Evolutionary conservation across 495 filamentous ascomycete genomes (phyloP), one percentile per base, ranked within the genome.

Genomic region (Xylaria sp.): DNA sequence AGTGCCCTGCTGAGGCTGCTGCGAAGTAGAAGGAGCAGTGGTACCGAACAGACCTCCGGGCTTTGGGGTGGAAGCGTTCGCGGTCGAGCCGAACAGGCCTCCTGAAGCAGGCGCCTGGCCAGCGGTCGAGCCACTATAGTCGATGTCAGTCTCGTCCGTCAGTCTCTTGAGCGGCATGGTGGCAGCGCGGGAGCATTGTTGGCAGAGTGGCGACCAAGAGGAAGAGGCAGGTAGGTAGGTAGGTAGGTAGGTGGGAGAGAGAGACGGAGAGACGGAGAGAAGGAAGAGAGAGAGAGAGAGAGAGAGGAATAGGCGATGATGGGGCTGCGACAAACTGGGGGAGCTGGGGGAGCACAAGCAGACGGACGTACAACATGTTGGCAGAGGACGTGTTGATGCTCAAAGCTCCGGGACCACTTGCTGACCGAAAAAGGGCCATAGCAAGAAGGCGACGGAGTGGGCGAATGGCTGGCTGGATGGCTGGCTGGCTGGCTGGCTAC

Each of bases 361-460:
- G 53, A 43, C 12, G 57, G 67, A 84, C 84, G 76, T 74, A 93
- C 76, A 93, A 86, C 48, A 92, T 85, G 81, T 91, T 93, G 67
- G 91, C 88, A 44, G 89, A 85, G 55, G 83, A 87, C n/a, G 93
- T 96, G 78, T 93, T 95, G 77, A 96, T 92, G 69, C 89, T 92
- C 67, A 95, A 84, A 67, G 89, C 90, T 24, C 84, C 87, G 31
- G 91, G 87, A 71, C 90, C 87, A 81, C 91, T 93, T 53, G 88
- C 84, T 48, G 90, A 90, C 75, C 88, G 84, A 70, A 82, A 82
- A 58, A 88, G 78, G 67, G 83, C 80, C 85, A 86, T 87, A 37
- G 31, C 73, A 73, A 58, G 44, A 73, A 58, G 44, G 59, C 72
- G 75, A 26, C 33, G 43, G 53, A 6, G 68, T n/a, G 37, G n/a